These are phyloP conservation scores for Zasmidium angulare DNA, from an alignment of 2,329 filamentous ascomycete genomes.

Conservation along the genomic window DNA sequence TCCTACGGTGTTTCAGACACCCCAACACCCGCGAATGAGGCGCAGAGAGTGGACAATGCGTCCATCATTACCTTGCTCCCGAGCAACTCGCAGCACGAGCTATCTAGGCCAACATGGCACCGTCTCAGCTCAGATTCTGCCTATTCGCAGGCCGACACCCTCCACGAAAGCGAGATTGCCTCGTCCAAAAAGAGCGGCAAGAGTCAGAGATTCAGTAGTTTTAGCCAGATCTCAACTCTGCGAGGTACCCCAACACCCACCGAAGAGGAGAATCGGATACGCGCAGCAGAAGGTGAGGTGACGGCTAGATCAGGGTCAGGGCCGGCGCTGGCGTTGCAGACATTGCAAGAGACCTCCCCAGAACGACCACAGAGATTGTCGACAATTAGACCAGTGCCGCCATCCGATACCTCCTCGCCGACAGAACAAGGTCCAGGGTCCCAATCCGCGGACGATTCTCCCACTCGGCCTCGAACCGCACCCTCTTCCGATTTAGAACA, in stretches of 20 bases:
- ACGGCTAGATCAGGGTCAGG: conserved; percentile 12
- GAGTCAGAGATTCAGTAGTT: conserved; percentile 28
- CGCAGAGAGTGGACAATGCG: conserved; percentile 22
- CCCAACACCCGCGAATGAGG: conserved; percentile 25
- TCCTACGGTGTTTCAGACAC: conserved; percentile 32
- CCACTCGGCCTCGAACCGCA: conserved; percentile 14
- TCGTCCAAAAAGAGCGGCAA: conserved; percentile 20
- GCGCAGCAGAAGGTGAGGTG: conserved; percentile 17
- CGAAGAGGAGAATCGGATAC: conserved; percentile 26
- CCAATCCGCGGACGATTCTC: conserved; percentile 14
- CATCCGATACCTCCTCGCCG: conserved; percentile 22
- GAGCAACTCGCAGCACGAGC: conserved; percentile 20
- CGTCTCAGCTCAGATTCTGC: conserved; percentile 29
- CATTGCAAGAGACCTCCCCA: conserved; percentile 31
- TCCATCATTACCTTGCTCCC: conserved; percentile 25
- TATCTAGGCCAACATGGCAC: conserved; percentile 26
- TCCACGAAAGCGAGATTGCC: conserved; percentile 27
- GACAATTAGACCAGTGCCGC: conserved; percentile 22
- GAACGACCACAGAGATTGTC: conserved; percentile 22
- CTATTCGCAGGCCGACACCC: conserved; percentile 30
- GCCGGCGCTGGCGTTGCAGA: conserved; percentile 27
- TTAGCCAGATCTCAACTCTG: conserved; percentile 32
- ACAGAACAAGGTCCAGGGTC: conserved; percentile 16
- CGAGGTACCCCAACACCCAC: conserved; percentile 30
- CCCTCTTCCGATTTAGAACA: conserved; percentile 15